Percentiles rank a stretch among this genome's conserved stretches.
Conservation (phyloP, 1,284 basidiomycete genomes). For the Melanopsichium pennsylvanicum region DNA sequence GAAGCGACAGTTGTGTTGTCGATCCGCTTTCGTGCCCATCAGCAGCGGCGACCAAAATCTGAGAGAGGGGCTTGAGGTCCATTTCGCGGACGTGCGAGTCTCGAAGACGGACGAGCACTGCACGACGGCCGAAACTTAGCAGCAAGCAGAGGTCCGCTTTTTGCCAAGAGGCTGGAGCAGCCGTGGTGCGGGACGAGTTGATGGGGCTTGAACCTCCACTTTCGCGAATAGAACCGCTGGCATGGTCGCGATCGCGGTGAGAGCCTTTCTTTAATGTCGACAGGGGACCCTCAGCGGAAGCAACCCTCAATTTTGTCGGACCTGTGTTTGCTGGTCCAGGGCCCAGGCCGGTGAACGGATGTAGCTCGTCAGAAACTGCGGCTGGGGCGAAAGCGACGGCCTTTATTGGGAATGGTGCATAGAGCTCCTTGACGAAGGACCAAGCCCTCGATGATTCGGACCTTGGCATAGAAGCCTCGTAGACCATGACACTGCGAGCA, state of each 20-base stretch:
- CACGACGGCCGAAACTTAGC: slow-evolving; percentile 49
- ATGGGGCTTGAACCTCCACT: slow-evolving; percentile 3
- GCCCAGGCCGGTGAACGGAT: slow-evolving; percentile 1
- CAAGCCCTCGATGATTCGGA: slow-evolving; percentile 36
- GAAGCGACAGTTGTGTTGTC: slow-evolving; percentile 19
- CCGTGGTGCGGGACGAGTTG: slow-evolving; percentile 2
- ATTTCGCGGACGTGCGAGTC: slow-evolving; percentile 53
- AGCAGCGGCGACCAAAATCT: slow-evolving; percentile 14
- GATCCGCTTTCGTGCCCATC: not conserved
- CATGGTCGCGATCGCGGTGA: slow-evolving; percentile 8
- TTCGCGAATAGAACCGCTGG: not conserved
- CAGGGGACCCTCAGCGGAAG: slow-evolving; percentile 30
- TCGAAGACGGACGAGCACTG: slow-evolving; percentile 48
- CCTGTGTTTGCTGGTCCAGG: slow-evolving; percentile 6
- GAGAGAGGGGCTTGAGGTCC: slow-evolving; percentile 42
- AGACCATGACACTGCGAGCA: slow-evolving; percentile 46
- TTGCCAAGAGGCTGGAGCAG: slow-evolving; percentile 40
- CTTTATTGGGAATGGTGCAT: slow-evolving; percentile 46
- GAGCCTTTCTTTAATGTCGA: slow-evolving; percentile 26
- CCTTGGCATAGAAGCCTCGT: slow-evolving; percentile 44
- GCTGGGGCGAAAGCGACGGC: slow-evolving; percentile 41
- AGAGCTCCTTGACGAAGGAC: slow-evolving; percentile 51
- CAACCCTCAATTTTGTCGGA: slow-evolving; percentile 25
- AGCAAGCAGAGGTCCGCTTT: slow-evolving; percentile 50
- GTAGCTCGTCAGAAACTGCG: slow-evolving; percentile 18